Evolutionary conservation across 2,329 filamentous ascomycete genomes (phyloP).

Genomic region (Volutella citrinella): DNA sequence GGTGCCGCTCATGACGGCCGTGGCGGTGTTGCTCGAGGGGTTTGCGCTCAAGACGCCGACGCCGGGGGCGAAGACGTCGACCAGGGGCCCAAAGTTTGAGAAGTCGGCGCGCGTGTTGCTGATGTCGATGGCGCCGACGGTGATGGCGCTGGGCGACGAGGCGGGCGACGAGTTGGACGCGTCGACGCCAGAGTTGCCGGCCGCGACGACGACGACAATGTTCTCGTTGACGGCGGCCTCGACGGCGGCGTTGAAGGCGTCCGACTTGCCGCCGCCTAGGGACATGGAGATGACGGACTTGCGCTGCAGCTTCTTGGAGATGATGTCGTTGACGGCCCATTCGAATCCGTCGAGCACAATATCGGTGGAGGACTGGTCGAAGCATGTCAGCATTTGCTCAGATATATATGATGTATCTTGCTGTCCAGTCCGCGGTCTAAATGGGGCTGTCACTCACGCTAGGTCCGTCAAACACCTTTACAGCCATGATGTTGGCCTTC

Average conservation of each 20-base stretch:
- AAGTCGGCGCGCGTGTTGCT: constrained; percentile 38
- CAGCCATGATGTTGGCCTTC: constrained; percentile 37
- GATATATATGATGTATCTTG: no score
- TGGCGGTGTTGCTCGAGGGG: constrained; percentile 39
- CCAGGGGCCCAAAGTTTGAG: constrained; percentile 46
- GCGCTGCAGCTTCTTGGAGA: constrained; percentile 30
- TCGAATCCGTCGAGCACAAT: constrained; percentile 30
- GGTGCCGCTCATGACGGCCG: constrained; percentile 52
- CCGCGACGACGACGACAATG: constrained; percentile 52
- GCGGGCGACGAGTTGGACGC: constrained; percentile 44
- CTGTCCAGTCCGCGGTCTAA: no score
- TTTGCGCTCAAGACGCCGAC: constrained; percentile 44
- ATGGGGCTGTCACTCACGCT: constrained; percentile 16
- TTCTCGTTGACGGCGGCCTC: constrained; percentile 42
- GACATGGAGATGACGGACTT: constrained; percentile 54
- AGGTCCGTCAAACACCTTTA: constrained; percentile 41
- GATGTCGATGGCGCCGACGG: constrained; percentile 48
- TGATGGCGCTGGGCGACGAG: constrained; percentile 45
- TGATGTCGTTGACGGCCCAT: constrained; percentile 42
- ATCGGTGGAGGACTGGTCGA: constrained; percentile 18
- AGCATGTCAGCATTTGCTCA: no score
- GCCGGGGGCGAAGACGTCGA: constrained; percentile 53
- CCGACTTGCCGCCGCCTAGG: constrained; percentile 44
- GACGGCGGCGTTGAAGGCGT: constrained; percentile 49
- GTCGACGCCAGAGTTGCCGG: constrained; percentile 48